These are phyloP conservation scores for Citropsis articulata DNA, from an alignment of 345 rosid species.

Conservation along the genomic window DNA sequence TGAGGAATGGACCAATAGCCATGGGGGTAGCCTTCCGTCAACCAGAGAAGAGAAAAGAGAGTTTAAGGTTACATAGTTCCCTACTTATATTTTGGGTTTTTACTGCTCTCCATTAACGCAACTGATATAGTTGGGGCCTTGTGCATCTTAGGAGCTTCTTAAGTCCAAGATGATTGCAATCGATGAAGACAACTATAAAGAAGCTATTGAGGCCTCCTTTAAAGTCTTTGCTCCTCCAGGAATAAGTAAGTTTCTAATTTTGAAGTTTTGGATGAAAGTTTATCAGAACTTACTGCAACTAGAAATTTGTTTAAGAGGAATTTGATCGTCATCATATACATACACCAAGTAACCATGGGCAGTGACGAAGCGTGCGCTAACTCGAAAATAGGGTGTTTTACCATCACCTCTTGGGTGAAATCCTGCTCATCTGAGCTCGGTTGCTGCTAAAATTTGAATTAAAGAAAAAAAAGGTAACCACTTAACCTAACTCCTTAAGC, in stretches of 20 bases:
- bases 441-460: no score
- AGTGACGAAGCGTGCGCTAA: no score
- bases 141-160: constrained; percentile 64
- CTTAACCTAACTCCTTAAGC: neutral
- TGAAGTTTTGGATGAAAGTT: constrained; percentile 9
- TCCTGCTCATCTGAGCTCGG: no score
- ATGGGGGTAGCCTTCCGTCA: constrained; percentile 71
- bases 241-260: constrained; percentile 60
- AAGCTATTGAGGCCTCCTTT: constrained; percentile 87
- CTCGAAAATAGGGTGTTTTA: no score
- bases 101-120: constrained; percentile 17
- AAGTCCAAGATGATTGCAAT: constrained; percentile 61
- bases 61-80: constrained; percentile 60
- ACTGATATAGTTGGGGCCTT: constrained; percentile 16
- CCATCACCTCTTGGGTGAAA: no score
- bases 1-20: constrained; percentile 76
- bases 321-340: neutral
- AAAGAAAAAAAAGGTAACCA: neutral
- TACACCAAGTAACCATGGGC: neutral
- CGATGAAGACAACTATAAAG: constrained; percentile 94
- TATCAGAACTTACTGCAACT: constrained; percentile 2
- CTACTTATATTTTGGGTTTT: constrained; percentile 15
- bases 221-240: constrained; percentile 90
- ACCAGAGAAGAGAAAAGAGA: constrained; percentile 85
- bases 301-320: neutral